These are phyloP conservation scores for Barnettozyma botsteinii DNA, from an alignment of 805 yeast species.

Conservation along the genomic window DNA sequence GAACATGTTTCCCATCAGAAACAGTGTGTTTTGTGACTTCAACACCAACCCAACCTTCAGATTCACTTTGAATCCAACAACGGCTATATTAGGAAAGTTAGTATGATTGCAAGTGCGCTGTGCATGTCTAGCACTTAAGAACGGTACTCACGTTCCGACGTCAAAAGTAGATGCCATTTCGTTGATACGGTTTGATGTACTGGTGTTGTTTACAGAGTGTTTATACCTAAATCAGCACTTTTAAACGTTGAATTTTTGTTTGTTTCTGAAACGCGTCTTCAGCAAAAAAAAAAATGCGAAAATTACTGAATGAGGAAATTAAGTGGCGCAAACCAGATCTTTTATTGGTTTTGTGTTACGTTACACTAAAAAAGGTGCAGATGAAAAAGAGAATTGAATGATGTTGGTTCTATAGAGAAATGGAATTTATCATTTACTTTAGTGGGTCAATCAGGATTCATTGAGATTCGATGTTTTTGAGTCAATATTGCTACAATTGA, in stretches of 20 bases:
- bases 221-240: background rate
- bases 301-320: background rate
- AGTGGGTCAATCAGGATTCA: too few relatives aligned
- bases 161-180: conserved; percentile 39
- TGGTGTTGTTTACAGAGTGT: background rate
- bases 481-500: too few relatives aligned
- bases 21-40: conserved; percentile 45
- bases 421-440: too few relatives aligned
- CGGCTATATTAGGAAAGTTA: conserved; percentile 38
- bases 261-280: conserved; percentile 7
- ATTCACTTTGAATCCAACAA: conserved; percentile 72
- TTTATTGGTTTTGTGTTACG: background rate
- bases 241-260: conserved; percentile 5
- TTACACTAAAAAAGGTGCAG: too few relatives aligned
- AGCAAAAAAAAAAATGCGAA: conserved; percentile 3
- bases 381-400: background rate
- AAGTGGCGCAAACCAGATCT: conserved; percentile 2
- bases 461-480: too few relatives aligned
- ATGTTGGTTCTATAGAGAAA: too few relatives aligned
- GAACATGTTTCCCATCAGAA: conserved; percentile 37
- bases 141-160: conserved; percentile 45
- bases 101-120: conserved; percentile 28
- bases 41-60: conserved; percentile 69
- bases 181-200: conserved; percentile 1
- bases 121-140: background rate